Base-by-base conservation (phyloP, 2,329 filamentous ascomycete species). In the Xylaria sp. region DNA sequence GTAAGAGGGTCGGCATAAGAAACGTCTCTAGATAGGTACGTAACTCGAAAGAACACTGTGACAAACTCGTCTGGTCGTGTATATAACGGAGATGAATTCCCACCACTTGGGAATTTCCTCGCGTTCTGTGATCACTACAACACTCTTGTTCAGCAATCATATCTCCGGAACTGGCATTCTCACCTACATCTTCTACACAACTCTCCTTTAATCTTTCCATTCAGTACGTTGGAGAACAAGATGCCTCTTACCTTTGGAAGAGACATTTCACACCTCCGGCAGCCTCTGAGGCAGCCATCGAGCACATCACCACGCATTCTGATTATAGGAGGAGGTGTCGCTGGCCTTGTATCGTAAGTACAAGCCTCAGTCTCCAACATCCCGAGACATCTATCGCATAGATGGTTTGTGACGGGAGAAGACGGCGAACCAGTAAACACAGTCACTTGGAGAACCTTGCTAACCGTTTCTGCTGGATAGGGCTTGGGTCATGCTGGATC, bases 401-500 rank as follows among this genome's bases (percentile, higher is more conserved):
- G 19, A 50, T 19, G n/a, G 33, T 49, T 7, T 19, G 40, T 1
- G 31, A 28, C 33, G 9, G 21, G n/a, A n/a, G 21, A 21, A 28
- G 19, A 33, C 14, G 43, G 33, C 31, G 23, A 31, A 33, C 33
- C 9, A 33, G 6, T 9, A 19, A 31, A 46, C 14, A 40, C 35
- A 21, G 38, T n/a, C 40, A n/a, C 4, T 15, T 45, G 14, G 5
- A 55, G 49, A 3, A 37, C 28, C 23, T 42, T 61, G 40, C 61
- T 68, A n/a, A 67, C 51, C 37, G 31, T 54, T 35, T 17, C 23
- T 57, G 7, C 56, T 55, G 38, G 19, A 9, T n/a, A 73, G 71
- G 3, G 52, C 80, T 2, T 82, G 80, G 80, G 69, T 76, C 11
- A 72, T 82, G 9, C 71, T 81, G 1, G 80, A 82, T 56, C 71